Evolutionary conservation across 208 protist species (phyloP).

Genomic region (Trypanosoma vivax): DNA sequence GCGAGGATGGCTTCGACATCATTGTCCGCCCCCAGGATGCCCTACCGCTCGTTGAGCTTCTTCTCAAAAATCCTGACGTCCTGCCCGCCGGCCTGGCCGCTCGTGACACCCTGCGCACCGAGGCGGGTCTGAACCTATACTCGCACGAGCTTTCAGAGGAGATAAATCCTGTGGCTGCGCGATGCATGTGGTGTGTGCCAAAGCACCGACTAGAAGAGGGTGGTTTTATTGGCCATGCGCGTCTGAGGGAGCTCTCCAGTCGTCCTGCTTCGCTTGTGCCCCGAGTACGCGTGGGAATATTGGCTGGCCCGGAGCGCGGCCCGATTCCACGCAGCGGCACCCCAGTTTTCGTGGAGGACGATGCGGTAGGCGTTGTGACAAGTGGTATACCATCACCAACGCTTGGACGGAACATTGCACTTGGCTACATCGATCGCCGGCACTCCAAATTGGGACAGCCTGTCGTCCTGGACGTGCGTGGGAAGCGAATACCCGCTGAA

Average conservation of each 20-base stretch:
- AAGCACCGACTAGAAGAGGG: conserved; percentile 91
- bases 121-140: conserved; percentile 97
- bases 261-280: conserved; percentile 40
- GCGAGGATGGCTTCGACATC: conserved; percentile 99
- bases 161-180: conserved; percentile 92
- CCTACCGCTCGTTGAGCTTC: conserved; percentile 40
- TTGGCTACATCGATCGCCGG: conserved; percentile 86
- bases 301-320: conserved; percentile 53
- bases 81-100: conserved; percentile 90
- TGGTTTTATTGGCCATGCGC: conserved; percentile 89
- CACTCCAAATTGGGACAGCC: conserved; percentile 66
- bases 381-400: conserved; percentile 86
- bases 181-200: conserved; percentile 92
- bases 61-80: conserved; percentile 36
- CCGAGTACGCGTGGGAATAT: conserved; percentile 86
- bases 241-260: conserved; percentile 59
- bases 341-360: conserved; percentile 54
- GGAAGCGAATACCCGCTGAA: conserved; percentile 54
- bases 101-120: conserved; percentile 93
- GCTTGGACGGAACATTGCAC: conserved; percentile 85
- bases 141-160: conserved; percentile 95
- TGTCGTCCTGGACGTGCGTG: conserved; percentile 88
- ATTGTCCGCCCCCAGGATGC: conserved; percentile 38
- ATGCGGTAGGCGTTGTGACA: conserved; percentile 86
- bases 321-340: conserved; percentile 85